These are phyloP conservation scores for Dryas octopetala DNA, from an alignment of 306 rosid species.

Conservation along the genomic window DNA sequence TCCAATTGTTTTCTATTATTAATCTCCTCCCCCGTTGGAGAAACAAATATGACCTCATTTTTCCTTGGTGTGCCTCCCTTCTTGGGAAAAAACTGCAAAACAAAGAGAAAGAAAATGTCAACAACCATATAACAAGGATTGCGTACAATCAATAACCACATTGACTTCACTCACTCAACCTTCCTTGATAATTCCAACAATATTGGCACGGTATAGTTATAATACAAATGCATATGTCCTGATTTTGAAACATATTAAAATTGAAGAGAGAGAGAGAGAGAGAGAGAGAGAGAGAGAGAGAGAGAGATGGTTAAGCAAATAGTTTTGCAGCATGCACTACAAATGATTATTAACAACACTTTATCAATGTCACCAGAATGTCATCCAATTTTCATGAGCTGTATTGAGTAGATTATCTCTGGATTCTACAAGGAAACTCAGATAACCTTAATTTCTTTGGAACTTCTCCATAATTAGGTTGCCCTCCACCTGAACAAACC, in stretches of 20 bases:
- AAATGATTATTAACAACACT: not conserved
- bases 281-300: too few species aligned
- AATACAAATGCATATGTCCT: not conserved
- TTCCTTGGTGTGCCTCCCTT: slow-evolving; percentile 74
- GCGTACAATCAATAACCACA: slow-evolving; percentile 10
- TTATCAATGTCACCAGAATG: not conserved
- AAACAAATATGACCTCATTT: slow-evolving; percentile 64
- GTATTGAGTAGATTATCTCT: not conserved
- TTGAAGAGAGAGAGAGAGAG: too few species aligned
- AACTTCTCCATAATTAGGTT: not conserved
- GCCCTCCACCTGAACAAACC: not conserved
- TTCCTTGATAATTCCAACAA: not conserved
- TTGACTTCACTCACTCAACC: not conserved
- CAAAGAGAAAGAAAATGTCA: slow-evolving; percentile 6
- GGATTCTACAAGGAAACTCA: not conserved
- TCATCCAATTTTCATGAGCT: slow-evolving; percentile 3
- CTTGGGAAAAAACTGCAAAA: slow-evolving; percentile 70
- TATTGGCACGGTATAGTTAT: not conserved
- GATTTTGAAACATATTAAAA: not conserved
- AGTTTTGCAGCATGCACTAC: not conserved
- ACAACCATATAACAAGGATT: slow-evolving; percentile 11
- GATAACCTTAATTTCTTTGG: not conserved
- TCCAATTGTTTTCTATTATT: slow-evolving; percentile 60
- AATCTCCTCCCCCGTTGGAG: slow-evolving; percentile 91
- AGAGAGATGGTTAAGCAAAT: not conserved